These are phyloP conservation scores for Vitis hybrid DNA, from an alignment of 177 flowering plant species.

Conservation along the genomic window DNA sequence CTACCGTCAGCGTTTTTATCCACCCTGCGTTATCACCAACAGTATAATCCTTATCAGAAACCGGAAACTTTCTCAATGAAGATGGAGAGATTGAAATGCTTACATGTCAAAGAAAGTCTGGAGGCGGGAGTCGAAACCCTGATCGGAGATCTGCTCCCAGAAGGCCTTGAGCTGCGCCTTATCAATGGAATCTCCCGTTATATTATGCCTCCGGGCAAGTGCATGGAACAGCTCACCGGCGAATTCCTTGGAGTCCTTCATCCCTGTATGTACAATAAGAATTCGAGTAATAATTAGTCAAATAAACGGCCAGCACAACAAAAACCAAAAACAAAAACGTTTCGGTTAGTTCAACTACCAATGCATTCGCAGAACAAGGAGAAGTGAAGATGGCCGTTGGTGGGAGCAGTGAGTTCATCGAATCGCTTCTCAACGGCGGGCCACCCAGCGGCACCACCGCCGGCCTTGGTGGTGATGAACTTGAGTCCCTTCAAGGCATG, in stretches of 20 bases:
- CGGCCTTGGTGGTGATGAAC: conserved; percentile 72
- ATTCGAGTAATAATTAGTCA: background rate
- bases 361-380: conserved; percentile 72
- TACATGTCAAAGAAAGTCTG: conserved; percentile 94
- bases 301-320: background rate
- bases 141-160: conserved; percentile 84
- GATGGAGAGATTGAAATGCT: background rate
- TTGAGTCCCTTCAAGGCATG: conserved; percentile 76
- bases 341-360: conserved; percentile 35
- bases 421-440: conserved; percentile 62
- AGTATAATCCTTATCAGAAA: background rate
- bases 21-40: conserved; percentile 57
- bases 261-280: conserved; percentile 41
- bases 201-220: conserved; percentile 54
- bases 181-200: conserved; percentile 45
- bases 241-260: conserved; percentile 85
- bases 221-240: conserved; percentile 74
- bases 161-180: conserved; percentile 59
- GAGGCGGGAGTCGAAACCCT: conserved; percentile 79
- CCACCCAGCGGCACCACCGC: conserved; percentile 61
- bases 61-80: too few relatives aligned
- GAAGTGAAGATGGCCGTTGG: conserved; percentile 52
- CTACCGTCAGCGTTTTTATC: conserved; percentile 89
- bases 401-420: conserved; percentile 43
- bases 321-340: background rate